Conservation (phyloP, 192 early-diverging fungal genomes). For the Neocallimastix lanati region DNA sequence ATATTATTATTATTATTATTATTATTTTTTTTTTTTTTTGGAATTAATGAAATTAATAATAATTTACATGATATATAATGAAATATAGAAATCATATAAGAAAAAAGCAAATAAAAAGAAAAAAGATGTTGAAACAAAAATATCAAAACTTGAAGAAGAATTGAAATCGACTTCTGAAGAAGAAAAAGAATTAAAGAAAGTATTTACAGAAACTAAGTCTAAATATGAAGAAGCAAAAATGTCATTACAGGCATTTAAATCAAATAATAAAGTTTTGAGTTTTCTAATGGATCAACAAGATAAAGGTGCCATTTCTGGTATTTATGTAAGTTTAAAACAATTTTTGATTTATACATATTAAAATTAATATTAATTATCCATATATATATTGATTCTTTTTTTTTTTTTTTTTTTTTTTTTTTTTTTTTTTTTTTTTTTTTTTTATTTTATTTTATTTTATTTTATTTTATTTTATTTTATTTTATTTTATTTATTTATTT, state of each 20-base stretch:
- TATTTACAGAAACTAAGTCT: conserved; percentile 21
- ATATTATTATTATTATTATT: too few relatives aligned
- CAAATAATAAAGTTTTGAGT: conserved; percentile 44
- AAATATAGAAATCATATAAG: neutral
- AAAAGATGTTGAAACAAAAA: neutral
- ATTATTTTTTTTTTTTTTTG: too few relatives aligned
- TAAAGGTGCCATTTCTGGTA: conserved; percentile 51
- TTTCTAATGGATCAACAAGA: conserved; percentile 52
- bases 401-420: too few relatives aligned
- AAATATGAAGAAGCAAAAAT: conserved; percentile 52
- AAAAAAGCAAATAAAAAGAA: conserved; percentile 1
- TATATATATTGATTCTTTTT: too few relatives aligned
- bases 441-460: too few relatives aligned
- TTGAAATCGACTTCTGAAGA: conserved; percentile 11
- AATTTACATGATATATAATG: too few relatives aligned
- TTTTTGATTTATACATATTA: too few relatives aligned
- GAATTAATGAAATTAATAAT: too few relatives aligned
- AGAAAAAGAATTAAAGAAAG: conserved; percentile 16
- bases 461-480: too few relatives aligned
- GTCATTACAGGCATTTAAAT: conserved; percentile 39
- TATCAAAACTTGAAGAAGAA: neutral
- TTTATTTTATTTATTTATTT: too few relatives aligned
- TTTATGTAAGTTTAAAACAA: conserved; percentile 46
- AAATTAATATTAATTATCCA: too few relatives aligned
- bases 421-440: too few relatives aligned